phyloP scores from a whole-genome alignment of 1,284 basidiomycete genomes.

The Cutaneotrichosporon cavernicola region DNA sequence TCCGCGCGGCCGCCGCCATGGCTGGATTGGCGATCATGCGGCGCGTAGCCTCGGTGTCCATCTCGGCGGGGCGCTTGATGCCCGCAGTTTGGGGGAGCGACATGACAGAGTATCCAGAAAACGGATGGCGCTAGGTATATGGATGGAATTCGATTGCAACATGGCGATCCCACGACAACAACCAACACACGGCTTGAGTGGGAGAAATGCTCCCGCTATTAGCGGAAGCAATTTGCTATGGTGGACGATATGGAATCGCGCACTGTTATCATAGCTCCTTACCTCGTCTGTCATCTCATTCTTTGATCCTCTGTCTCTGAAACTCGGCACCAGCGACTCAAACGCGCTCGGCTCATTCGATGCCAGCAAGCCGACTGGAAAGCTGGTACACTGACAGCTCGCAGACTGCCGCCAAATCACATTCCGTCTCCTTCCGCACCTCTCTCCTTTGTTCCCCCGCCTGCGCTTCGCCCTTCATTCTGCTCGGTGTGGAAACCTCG shows the following conservation, averaged over 20 bases:
- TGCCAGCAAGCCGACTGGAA: too few species aligned
- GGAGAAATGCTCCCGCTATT: not conserved
- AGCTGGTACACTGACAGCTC: not conserved
- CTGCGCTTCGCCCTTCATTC: not conserved
- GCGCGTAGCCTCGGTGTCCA: slow-evolving; percentile 21
- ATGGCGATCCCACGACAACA: not conserved
- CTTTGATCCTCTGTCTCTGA: too few species aligned
- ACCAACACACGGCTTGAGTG: not conserved
- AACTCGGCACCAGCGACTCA: too few species aligned
- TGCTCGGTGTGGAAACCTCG: not conserved
- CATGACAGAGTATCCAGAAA: not conserved
- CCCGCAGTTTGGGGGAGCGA: slow-evolving; percentile 3
- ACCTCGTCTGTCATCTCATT: not conserved
- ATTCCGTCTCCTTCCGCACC: not conserved
- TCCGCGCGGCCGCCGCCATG: slow-evolving; percentile 6
- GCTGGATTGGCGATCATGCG: slow-evolving; percentile 18
- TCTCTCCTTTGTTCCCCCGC: not conserved
- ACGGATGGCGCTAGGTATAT: not conserved
- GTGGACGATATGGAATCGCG: too few species aligned
- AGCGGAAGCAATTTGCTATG: not conserved
- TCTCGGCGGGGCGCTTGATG: slow-evolving; percentile 26
- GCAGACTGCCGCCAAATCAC: not conserved
- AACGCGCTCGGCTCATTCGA: too few species aligned
- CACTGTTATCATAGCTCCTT: too few species aligned
- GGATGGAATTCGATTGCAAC: not conserved